Evolutionary conservation across 2,329 filamentous ascomycete species (phyloP).

Genomic region (Nemania sp.): DNA sequence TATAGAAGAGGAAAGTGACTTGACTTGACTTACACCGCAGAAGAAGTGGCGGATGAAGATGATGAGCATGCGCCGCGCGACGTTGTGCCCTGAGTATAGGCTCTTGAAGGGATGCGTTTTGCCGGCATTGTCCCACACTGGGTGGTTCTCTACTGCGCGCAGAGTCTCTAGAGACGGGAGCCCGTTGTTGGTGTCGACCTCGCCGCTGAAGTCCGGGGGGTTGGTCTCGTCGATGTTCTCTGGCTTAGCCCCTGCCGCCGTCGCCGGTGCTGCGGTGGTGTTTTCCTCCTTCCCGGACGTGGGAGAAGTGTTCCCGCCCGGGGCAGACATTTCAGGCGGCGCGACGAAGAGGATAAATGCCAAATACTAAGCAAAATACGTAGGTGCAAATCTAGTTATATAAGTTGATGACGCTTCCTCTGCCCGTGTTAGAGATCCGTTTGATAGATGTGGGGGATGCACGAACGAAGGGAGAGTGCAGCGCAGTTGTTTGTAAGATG

Average conservation of each 20-base stretch:
- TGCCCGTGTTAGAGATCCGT: slow-evolving; percentile 11
- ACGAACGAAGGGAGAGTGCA: background rate
- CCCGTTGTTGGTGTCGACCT: slow-evolving; percentile 66
- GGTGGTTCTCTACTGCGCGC: slow-evolving; percentile 64
- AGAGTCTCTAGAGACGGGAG: slow-evolving; percentile 64
- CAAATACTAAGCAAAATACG: background rate
- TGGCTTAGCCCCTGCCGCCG: background rate
- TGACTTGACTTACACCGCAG: slow-evolving; percentile 72
- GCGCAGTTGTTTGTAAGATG: background rate
- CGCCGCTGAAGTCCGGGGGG: slow-evolving; percentile 65
- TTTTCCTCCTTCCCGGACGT: background rate
- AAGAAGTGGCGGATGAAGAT: slow-evolving; percentile 86
- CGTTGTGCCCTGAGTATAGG: slow-evolving; percentile 68
- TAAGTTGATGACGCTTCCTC: background rate
- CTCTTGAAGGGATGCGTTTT: slow-evolving; percentile 71
- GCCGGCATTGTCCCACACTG: slow-evolving; percentile 71
- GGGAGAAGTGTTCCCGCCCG: background rate
- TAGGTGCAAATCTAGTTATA: background rate
- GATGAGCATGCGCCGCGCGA: slow-evolving; percentile 70
- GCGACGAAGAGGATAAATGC: background rate
- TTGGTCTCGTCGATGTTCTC: slow-evolving; percentile 6
- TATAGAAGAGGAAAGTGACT: background rate
- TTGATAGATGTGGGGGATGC: slow-evolving; percentile 2
- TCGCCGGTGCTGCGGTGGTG: background rate
- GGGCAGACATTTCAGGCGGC: background rate